phyloP scores from a whole-genome alignment of 108 stramenopile species.

The Nannochloropsis salina region DNA sequence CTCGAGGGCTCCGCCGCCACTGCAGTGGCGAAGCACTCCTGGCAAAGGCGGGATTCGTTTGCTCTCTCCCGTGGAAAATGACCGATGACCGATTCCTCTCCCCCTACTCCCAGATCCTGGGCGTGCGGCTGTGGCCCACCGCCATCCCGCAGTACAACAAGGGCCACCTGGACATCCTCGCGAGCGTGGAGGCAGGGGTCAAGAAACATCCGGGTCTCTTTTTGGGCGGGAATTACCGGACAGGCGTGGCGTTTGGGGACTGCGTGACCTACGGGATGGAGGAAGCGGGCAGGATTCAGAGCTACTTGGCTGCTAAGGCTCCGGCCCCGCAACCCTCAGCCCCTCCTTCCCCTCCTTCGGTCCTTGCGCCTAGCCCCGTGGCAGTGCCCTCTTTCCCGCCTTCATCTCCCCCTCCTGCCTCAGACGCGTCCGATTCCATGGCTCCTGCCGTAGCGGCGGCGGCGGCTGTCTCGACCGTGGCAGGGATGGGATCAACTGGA shows the following conservation, averaged over 20 bases:
- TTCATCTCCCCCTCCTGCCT: not conserved
- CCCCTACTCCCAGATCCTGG: constrained; percentile 48
- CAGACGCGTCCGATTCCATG: not conserved
- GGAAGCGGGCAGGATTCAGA: constrained; percentile 66
- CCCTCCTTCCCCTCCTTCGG: not conserved
- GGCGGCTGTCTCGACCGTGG: not conserved
- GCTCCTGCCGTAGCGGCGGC: not conserved
- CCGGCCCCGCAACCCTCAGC: not conserved
- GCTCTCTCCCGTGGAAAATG: too few species aligned
- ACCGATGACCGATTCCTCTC: too few species aligned
- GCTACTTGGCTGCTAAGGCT: constrained; percentile 46
- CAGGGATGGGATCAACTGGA: not conserved
- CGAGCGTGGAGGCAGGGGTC: constrained; percentile 59
- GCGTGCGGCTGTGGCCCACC: constrained; percentile 68
- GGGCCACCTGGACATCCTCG: constrained; percentile 68
- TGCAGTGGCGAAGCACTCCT: too few species aligned
- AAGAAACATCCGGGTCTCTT: constrained; percentile 59
- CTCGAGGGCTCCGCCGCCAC: too few species aligned
- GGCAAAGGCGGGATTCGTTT: too few species aligned
- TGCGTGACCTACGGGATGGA: constrained; percentile 87
- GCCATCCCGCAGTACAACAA: constrained; percentile 87
- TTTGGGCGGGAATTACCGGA: constrained; percentile 71
- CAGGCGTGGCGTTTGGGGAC: constrained; percentile 88
- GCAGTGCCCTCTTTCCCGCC: not conserved
- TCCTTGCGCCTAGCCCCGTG: not conserved